Evolutionary conservation across 306 rosid genomes (phyloP), one percentile per base, ranked within the genome.

Genomic region (Trifolium dubium): DNA sequence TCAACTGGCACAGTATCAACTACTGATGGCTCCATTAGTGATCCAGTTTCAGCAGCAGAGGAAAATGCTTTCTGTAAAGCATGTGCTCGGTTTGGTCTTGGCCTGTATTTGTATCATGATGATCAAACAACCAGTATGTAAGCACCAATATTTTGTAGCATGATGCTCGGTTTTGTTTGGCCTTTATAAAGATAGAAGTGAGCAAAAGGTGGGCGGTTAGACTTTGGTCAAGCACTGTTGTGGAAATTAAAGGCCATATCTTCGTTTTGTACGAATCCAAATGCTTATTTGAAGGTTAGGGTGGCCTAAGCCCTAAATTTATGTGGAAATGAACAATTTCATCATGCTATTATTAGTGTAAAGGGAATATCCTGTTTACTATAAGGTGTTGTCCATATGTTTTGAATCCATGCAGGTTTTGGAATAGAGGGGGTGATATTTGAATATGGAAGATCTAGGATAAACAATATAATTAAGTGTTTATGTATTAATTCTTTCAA

Each of bases 61-160:
- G 96, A 94, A 79, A 84, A 89, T 39, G 99, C 99, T 68, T 94
- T 94, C 74, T 92, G 97, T 88, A 92, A 84, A 70, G 97, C 99
- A 54, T 94, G 99, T 69, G 97, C 99, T 37, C 92, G 99, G 68
- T 92, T 94, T 81, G 99, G 99, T 76, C 99, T 94, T 5, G 99
- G 99, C 74, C 81, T 94, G 86, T 92, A 94, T 60, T 86, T 94
- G 84, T 92, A 88, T 67, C 99, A 94, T 68, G 91, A 90, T 80
- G 96, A 87, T 49, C 86, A 83, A 82, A 65, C 53, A 73, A 40
- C 76, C 23, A 54, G 65, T 31, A 37, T 47, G 58, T 70, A 68
- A 72, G 67, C 70, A n/a, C 71, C 58, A 2, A 59, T 76, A 77
- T 67, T 53, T 66, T 53, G 40, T 23, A 23, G 23, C 23, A 23